Evolutionary conservation across 495 filamentous ascomycete genomes (phyloP), one percentile per base, ranked within the genome.

Genomic region (Entonaema liquescens): DNA sequence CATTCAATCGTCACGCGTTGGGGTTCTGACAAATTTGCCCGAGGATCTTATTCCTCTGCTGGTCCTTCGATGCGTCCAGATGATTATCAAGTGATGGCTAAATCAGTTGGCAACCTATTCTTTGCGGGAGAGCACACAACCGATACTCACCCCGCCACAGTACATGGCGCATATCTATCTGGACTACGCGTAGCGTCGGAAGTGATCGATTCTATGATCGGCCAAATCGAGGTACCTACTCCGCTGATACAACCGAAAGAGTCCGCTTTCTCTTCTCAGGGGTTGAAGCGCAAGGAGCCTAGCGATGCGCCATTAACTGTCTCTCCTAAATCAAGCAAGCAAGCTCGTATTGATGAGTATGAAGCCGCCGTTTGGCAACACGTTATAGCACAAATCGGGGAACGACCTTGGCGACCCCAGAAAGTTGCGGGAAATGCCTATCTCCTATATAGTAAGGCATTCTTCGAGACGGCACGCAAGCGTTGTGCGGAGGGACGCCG

Each of bases 61-160:
- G 94, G 92, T 5, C 88, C 92, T 3, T 82, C 88, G 38, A 90
- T 96, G 73, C 87, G 87, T 23, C 89, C 92, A 1, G 93, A 93
- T 47, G 95, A 99, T 78, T 98, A 98, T 78, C 93, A 98, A 76
- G 81, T 88, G 19, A 97, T 98, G 93, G 94, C 95, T n/a, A 81
- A 86, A 68, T 81, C 89, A 2, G 82, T 97, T 52, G 93, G 92
- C 38, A 97, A 95, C 65, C 82, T 99, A 17, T 94, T 95, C 82
- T 99, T 99, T 80, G 95, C 96, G 3, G 95, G 95, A 25, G 95
- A 99, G 80, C 95, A 95, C 40, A 98, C 95, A 3, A 97, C 91
- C 77, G 93, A 92, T 52, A 96, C 93, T 2, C 94, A 99, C 78
- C 95, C 95, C 8, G 95, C 95, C 28, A 98, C 95, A 5, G 95